phyloP scores from a whole-genome alignment of 1,284 basidiomycete species.

The Coniophora puteana region DNA sequence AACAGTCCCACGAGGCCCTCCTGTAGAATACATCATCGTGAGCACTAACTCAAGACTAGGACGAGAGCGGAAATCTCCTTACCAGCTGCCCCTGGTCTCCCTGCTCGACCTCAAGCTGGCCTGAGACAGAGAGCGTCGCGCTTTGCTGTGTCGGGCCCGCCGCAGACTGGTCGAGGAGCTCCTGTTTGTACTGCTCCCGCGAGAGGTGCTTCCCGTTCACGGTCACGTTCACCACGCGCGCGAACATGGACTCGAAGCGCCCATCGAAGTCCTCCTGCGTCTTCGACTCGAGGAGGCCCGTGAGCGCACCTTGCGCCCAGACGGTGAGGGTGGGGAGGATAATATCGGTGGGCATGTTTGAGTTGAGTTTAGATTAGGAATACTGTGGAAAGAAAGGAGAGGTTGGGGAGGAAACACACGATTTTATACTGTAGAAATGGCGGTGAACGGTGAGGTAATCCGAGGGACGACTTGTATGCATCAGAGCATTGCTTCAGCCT shows the following conservation, averaged over 20 bases:
- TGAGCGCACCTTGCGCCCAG: constrained; percentile 31
- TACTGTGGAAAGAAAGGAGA: too few relatives aligned
- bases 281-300: constrained; percentile 29
- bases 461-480: too few relatives aligned
- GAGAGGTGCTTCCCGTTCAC: constrained; percentile 31
- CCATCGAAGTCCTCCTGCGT: constrained; percentile 24
- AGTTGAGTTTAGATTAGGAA: too few relatives aligned
- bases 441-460: too few relatives aligned
- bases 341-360: constrained; percentile 22
- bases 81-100: constrained; percentile 25
- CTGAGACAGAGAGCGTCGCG: constrained; percentile 21
- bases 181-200: constrained; percentile 22
- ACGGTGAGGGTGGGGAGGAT: constrained; percentile 32
- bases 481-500: too few relatives aligned
- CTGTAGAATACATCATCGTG: constrained; percentile 7
- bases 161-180: constrained; percentile 23
- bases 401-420: too few relatives aligned
- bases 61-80: constrained; percentile 4
- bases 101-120: constrained; percentile 20
- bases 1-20: constrained; percentile 27
- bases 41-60: not conserved
- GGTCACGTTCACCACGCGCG: constrained; percentile 23
- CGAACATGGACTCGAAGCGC: constrained; percentile 32
- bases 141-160: constrained; percentile 14
- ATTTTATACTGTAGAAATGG: too few relatives aligned